Base-by-base conservation (phyloP, 805 yeast genomes). In the Candida broadrunensis region DNA sequence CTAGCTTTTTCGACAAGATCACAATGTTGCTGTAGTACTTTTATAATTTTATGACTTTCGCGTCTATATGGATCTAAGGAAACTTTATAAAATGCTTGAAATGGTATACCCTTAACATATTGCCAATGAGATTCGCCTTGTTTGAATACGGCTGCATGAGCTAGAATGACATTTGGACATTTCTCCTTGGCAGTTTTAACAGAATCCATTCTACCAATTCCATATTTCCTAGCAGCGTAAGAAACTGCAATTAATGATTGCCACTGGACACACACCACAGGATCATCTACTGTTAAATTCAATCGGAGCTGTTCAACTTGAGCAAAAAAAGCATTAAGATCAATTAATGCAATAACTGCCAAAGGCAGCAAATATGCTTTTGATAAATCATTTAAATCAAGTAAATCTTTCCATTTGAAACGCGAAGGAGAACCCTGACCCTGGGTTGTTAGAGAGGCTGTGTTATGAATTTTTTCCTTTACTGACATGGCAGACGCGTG, bases 221-320 rank as follows among this genome's bases (percentile, higher is more conserved):
- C 97, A 56, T 57, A 89, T 40, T 81, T 79, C 30, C 97, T 70
- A 0, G 99, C 98, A 0, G 97, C 86, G 60, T 88, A 88, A 2
- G 86, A 80, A 0, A 93, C 95, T 0, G 99, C 99, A 43, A 93
- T 91, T 2, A 93, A 65, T 0, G 90, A 74, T 36, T 75, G 72
- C 99, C 99, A 93, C 55, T 93, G 99, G 4, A 88, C 88, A 58
- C 97, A 90, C 0, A 89, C 97, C 2, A 93, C 84, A 0, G 99
- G 97, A 46, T 81, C 90, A 2, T 80, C 78, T 2, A 66, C 67
- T 1, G 81, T 61, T 13, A 84, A 63, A 0, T 83, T 83, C 14
- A 88, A 70, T 32, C 97, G 64, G 5, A 87, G 67, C 49, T 85
- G 91, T 54, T 93, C 97, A 23, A 84, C 93, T 56, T 93, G 99